Evolutionary conservation across 495 filamentous ascomycete genomes (phyloP).

Genomic region (Penicillium paxilli): DNA sequence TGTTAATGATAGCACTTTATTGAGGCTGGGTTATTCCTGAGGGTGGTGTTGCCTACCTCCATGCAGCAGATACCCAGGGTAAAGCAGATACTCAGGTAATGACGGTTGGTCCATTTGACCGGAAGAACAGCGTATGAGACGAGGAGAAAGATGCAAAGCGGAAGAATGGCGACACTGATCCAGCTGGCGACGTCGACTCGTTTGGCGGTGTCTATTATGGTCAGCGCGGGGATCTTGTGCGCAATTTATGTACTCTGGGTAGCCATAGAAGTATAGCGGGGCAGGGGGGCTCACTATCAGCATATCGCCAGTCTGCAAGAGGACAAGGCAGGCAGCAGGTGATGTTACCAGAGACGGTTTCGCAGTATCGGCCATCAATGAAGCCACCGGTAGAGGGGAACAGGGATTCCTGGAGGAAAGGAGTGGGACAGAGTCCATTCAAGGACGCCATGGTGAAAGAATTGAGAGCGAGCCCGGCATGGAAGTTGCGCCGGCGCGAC

Average conservation of each 20-base stretch:
- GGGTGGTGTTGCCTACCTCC: constrained; percentile 56
- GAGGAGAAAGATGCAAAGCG: constrained; percentile 73
- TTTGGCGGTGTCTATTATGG: constrained; percentile 56
- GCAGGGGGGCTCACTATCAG: constrained; percentile 59
- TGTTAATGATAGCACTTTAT: background rate
- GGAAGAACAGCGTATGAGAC: constrained; percentile 81
- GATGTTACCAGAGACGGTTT: constrained; percentile 44
- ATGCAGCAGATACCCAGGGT: constrained; percentile 72
- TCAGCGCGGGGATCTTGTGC: too few species aligned
- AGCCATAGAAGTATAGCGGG: too few species aligned
- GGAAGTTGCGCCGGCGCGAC: constrained; percentile 30
- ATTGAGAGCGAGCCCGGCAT: constrained; percentile 13
- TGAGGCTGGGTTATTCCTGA: background rate
- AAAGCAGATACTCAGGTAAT: constrained; percentile 89
- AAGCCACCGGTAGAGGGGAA: constrained; percentile 65
- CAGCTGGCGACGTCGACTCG: constrained; percentile 69
- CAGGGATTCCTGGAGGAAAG: constrained; percentile 60
- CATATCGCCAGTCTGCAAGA: constrained; percentile 78
- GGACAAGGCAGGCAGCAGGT: constrained; percentile 92
- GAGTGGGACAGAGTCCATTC: constrained; percentile 58
- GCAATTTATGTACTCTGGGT: too few species aligned
- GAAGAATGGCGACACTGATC: constrained; percentile 73
- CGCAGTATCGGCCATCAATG: constrained; percentile 64
- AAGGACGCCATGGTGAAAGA: constrained; percentile 28
- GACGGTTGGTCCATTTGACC: constrained; percentile 84